Conservation (phyloP, 495 filamentous ascomycete genomes). For the Aspergillus panamensis region DNA sequence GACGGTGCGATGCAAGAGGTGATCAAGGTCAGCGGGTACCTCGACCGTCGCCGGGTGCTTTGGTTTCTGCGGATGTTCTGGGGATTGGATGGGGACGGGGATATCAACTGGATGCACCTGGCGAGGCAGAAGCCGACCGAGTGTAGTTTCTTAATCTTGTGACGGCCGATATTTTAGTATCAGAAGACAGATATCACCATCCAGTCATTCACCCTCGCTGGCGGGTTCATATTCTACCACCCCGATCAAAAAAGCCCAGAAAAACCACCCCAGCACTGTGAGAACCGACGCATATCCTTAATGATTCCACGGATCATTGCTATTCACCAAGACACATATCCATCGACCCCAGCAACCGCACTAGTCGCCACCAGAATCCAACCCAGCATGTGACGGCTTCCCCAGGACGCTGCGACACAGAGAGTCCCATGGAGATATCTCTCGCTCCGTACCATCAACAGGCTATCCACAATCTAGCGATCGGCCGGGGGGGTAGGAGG, state of each 20-base stretch:
- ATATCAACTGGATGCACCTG: conserved; percentile 19
- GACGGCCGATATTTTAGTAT: too few species aligned
- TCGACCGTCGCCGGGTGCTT: conserved; percentile 24
- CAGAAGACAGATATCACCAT: too few species aligned
- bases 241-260: too few species aligned
- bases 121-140: conserved; percentile 1
- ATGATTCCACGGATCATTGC: conserved; percentile 50
- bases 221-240: too few species aligned
- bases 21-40: conserved; percentile 21
- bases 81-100: conserved; percentile 8
- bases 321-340: conserved; percentile 37
- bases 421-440: conserved; percentile 52
- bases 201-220: too few species aligned
- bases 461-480: conserved; percentile 31
- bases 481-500: conserved; percentile 28
- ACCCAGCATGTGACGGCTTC: conserved; percentile 38
- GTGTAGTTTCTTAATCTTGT: neutral
- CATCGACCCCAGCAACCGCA: conserved; percentile 46
- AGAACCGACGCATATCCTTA: conserved; percentile 51
- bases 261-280: conserved; percentile 29
- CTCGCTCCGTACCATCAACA: conserved; percentile 48
- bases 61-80: conserved; percentile 22
- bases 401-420: conserved; percentile 32
- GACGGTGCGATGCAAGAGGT: conserved; percentile 16
- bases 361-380: conserved; percentile 43